Base-by-base conservation (phyloP, 2,329 filamentous ascomycete species). In the Cercospora sp. region DNA sequence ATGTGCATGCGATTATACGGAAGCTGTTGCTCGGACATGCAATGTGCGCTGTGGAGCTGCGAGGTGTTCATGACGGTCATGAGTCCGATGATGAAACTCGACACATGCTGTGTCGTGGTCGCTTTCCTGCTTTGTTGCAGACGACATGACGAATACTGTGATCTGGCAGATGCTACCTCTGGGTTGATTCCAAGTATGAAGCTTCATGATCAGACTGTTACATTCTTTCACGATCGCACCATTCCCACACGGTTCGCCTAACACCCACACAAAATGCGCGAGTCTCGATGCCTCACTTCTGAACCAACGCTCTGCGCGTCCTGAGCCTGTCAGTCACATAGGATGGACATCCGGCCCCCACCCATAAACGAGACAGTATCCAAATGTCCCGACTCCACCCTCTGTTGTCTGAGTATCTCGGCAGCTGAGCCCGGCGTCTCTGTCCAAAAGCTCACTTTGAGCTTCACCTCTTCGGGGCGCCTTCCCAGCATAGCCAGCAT, bases 371-470 rank as follows among this genome's bases (percentile, higher is more conserved):
- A 28, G n/a, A 28, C 48, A 28, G 26, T 55, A 55, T 55, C 48
- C 48, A 55, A 30, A 55, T 26, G 23, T 3, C 48, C 48, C 13
- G 23, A 55, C 12, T 55, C 45, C 9, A 36, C 16, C 10, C 48
- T 28, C 48, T 63, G 45, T 39, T 53, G 45, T 42, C 63, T 45
- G 9, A 28, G 31, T 18, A 8, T 13, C 6, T 58, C 53, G 16
- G 20, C 30, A 3, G 31, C 20, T 3, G 63, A 64, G 10, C 53
- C 63, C 31, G 63, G 63, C 33, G 36, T 42, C 26, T 65, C 55
- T 10, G 63, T 65, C 63, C 55, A 65, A 20, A 65, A 48, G 23
- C 31, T 65, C 20, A 65, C 63, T 18, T 51, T 65, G 33, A 65
- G 39, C 63, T 65, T 42, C 26, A 31, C 61, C 3, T 53, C 55